These are phyloP conservation scores for Dendrobium catenatum DNA, from an alignment of 106 monocot species.

Conservation along the genomic window DNA sequence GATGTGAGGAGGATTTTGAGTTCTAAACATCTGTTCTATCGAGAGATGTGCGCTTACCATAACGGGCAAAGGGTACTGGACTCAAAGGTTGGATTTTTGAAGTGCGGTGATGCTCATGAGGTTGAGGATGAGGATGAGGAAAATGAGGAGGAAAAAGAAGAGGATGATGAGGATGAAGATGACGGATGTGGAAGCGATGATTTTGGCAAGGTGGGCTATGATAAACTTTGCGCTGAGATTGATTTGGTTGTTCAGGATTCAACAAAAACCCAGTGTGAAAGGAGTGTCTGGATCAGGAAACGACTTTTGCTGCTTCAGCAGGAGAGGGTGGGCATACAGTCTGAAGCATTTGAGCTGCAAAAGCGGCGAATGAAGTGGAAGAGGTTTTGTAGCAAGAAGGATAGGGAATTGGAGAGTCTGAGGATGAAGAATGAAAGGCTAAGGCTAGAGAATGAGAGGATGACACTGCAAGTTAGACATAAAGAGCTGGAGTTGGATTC, in stretches of 20 bases:
- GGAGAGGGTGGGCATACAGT: slow-evolving; percentile 1
- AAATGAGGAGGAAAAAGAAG: background rate
- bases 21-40: slow-evolving; percentile 87
- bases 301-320: slow-evolving; percentile 4
- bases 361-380: slow-evolving; percentile 6
- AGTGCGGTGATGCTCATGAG: slow-evolving; percentile 1
- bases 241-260: background rate
- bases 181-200: background rate
- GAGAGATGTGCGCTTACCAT: slow-evolving; percentile 92
- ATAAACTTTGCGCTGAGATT: background rate
- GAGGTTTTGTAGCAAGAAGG: slow-evolving; percentile 8
- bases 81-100: background rate
- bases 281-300: slow-evolving; percentile 4
- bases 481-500: slow-evolving; percentile 2
- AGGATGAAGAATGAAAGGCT: slow-evolving; percentile 5
- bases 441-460: slow-evolving; percentile 9
- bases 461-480: slow-evolving; percentile 5
- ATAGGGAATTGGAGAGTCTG: slow-evolving; percentile 7
- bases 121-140: background rate
- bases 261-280: background rate
- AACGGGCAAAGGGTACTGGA: slow-evolving; percentile 38
- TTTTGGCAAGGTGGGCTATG: background rate
- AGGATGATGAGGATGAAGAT: background rate
- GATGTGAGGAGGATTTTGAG: slow-evolving; percentile 78
- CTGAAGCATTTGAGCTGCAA: slow-evolving; percentile 8